A percentile compares a stretch with the other conserved stretches of the same genome.
These are phyloP conservation scores for Chrysoporthe cubensis DNA, from an alignment of 2,329 filamentous ascomycete genomes.

Conservation along the genomic window DNA sequence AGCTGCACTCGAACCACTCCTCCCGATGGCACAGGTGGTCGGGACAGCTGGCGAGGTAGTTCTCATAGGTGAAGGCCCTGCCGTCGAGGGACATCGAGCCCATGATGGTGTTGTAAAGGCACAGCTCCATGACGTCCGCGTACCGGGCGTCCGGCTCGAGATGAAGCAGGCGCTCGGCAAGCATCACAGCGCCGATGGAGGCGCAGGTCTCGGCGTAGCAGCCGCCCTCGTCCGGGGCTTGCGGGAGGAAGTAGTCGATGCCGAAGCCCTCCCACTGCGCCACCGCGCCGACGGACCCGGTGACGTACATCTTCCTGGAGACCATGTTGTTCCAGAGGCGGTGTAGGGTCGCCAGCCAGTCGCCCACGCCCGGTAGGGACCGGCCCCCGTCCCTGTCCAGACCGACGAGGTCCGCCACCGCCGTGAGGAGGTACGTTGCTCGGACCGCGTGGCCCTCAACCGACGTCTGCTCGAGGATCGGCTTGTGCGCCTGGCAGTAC, in stretches of 20 bases:
- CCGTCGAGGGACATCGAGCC: slow-evolving; percentile 61
- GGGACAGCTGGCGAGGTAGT: slow-evolving; percentile 61
- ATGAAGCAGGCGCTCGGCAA: slow-evolving; percentile 59
- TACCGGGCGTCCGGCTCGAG: slow-evolving; percentile 57
- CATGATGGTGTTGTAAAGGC: slow-evolving; percentile 63
- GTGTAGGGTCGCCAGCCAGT: slow-evolving; percentile 45
- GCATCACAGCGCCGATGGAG: slow-evolving; percentile 63
- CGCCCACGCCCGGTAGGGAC: slow-evolving; percentile 32
- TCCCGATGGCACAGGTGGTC: slow-evolving; percentile 52
- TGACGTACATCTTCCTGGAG: slow-evolving; percentile 64
- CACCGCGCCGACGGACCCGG: slow-evolving; percentile 62
- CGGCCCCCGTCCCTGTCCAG: slow-evolving; percentile 38
- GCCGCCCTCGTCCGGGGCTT: slow-evolving; percentile 62
- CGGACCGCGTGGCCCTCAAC: slow-evolving; percentile 64
- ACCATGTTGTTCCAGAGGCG: slow-evolving; percentile 65
- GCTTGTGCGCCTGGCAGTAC: slow-evolving; percentile 62
- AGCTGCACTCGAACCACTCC: slow-evolving; percentile 63
- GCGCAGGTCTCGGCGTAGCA: slow-evolving; percentile 68
- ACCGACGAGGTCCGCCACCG: slow-evolving; percentile 57
- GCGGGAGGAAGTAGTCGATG: slow-evolving; percentile 61
- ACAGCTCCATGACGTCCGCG: slow-evolving; percentile 63
- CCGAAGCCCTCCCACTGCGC: slow-evolving; percentile 66
- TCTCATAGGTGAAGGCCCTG: slow-evolving; percentile 63
- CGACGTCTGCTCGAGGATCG: slow-evolving; percentile 56
- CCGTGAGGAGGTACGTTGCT: slow-evolving; percentile 63